Evolutionary conservation across 2,329 filamentous ascomycete species (phyloP).

Genomic region (Fusarium robinianum): DNA sequence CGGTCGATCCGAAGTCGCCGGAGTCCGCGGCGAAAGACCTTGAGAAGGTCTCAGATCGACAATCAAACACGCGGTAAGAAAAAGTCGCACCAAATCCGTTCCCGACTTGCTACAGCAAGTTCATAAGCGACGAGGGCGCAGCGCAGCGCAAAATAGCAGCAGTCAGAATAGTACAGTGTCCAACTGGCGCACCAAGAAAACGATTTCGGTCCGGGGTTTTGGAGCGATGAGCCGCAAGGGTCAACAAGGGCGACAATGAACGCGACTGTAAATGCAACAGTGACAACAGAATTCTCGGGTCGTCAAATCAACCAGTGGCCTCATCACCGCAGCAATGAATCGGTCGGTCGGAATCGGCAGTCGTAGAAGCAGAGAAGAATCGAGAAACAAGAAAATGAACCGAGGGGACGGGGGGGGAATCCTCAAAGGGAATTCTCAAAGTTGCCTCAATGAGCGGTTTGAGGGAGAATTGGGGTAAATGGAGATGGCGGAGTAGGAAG

Average conservation of each 20-base stretch:
- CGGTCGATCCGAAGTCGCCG: conserved; percentile 29
- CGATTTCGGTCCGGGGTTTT: too few species aligned
- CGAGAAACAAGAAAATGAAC: background rate
- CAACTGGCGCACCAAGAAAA: too few species aligned
- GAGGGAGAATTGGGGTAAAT: too few species aligned
- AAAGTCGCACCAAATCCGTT: conserved; percentile 6
- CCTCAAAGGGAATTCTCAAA: too few species aligned
- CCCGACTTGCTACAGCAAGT: background rate
- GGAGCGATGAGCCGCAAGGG: too few species aligned
- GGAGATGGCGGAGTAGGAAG: too few species aligned
- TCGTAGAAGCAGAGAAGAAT: background rate
- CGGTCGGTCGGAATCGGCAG: background rate
- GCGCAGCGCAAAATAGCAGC: conserved; percentile 4
- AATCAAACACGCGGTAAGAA: background rate
- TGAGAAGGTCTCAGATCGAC: conserved; percentile 20
- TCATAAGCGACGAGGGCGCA: background rate
- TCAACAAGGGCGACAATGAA: conserved; percentile 6
- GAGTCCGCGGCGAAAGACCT: conserved; percentile 12
- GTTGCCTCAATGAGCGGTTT: too few species aligned
- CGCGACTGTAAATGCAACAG: conserved; percentile 7
- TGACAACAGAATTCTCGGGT: conserved; percentile 15
- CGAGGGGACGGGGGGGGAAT: too few species aligned
- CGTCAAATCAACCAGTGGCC: conserved; percentile 7
- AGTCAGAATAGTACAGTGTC: conserved; percentile 1
- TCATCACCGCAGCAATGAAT: conserved; percentile 14